A percentile compares a stretch with the other conserved stretches of the same genome.
Conservation (phyloP, 2,329 filamentous ascomycete genomes). For the Myriosclerotinia duriaeana region DNA sequence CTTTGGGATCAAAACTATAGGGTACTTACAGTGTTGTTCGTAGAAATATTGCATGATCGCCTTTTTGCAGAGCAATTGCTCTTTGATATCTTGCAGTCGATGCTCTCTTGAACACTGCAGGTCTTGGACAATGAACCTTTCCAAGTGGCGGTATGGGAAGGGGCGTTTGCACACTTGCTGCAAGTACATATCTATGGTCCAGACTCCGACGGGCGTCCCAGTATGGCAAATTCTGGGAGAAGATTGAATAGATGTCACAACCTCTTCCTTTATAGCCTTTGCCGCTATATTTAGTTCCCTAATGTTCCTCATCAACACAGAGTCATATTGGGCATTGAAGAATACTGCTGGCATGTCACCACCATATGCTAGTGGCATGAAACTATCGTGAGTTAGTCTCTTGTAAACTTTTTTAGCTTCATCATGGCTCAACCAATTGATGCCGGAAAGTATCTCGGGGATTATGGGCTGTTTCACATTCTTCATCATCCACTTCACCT, state of each 20-base stretch:
- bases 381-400: not conserved
- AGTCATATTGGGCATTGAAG: not conserved
- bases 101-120: conserved; percentile 4
- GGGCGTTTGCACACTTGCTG: not conserved
- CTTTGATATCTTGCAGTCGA: not conserved
- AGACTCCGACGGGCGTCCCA: not conserved
- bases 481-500: not conserved
- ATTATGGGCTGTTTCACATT: not conserved
- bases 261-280: too few species aligned
- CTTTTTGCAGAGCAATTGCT: not conserved
- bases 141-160: not conserved
- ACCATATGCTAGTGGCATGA: too few species aligned
- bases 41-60: not conserved
- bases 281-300: not conserved
- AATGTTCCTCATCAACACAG: not conserved
- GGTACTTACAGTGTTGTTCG: not conserved
- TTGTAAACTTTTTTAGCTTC: not conserved
- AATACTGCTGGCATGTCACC: not conserved
- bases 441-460: not conserved
- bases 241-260: conserved; percentile 9
- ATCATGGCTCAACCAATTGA: not conserved
- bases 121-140: conserved; percentile 3
- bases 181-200: not conserved
- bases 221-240: not conserved
- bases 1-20: not conserved